phyloP scores from a whole-genome alignment of 495 filamentous ascomycete species.

The Lasiosphaeris hirsuta region DNA sequence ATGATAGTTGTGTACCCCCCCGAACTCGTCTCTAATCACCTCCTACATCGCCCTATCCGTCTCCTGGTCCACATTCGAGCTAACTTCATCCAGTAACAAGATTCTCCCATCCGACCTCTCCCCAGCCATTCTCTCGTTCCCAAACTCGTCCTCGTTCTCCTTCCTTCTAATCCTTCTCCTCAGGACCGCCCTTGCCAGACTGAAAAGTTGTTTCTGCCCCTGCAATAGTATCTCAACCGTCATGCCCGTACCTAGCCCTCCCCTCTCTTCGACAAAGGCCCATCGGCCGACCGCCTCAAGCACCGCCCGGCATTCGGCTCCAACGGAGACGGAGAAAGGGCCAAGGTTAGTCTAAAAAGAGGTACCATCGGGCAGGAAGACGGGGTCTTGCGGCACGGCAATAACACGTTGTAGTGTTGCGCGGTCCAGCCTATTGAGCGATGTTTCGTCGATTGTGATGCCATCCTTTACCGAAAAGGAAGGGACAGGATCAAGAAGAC shows the following conservation, averaged over 20 bases:
- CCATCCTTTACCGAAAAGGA: slow-evolving; percentile 43
- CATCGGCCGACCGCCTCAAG: slow-evolving; percentile 50
- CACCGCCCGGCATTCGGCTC: slow-evolving; percentile 42
- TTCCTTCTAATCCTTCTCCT: slow-evolving; percentile 27
- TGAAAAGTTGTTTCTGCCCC: slow-evolving; percentile 64
- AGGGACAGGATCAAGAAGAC: slow-evolving; percentile 75
- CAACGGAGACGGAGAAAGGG: slow-evolving; percentile 29
- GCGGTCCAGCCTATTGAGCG: slow-evolving; percentile 18
- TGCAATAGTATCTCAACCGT: slow-evolving; percentile 51
- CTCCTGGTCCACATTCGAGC: slow-evolving; percentile 42
- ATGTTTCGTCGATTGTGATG: slow-evolving; percentile 21
- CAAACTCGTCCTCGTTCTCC: slow-evolving; percentile 12
- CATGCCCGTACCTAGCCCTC: slow-evolving; percentile 50
- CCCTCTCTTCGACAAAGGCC: slow-evolving; percentile 46
- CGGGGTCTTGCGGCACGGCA: slow-evolving; percentile 53
- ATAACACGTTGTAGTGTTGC: slow-evolving; percentile 20
- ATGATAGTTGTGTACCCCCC: slow-evolving; percentile 44
- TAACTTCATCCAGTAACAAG: slow-evolving; percentile 40
- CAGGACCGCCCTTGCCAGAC: slow-evolving; percentile 60
- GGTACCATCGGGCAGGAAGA: slow-evolving; percentile 50
- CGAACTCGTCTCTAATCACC: slow-evolving; percentile 44
- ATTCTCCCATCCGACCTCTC: slow-evolving; percentile 24
- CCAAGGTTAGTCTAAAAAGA: slow-evolving; percentile 44
- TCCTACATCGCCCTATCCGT: slow-evolving; percentile 44
- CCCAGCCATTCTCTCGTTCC: slow-evolving; percentile 15